A percentile compares a stretch with the other conserved stretches of the same genome.
phyloP scores from a whole-genome alignment of 495 filamentous ascomycete genomes.

The Aspergillus mulundensis region DNA sequence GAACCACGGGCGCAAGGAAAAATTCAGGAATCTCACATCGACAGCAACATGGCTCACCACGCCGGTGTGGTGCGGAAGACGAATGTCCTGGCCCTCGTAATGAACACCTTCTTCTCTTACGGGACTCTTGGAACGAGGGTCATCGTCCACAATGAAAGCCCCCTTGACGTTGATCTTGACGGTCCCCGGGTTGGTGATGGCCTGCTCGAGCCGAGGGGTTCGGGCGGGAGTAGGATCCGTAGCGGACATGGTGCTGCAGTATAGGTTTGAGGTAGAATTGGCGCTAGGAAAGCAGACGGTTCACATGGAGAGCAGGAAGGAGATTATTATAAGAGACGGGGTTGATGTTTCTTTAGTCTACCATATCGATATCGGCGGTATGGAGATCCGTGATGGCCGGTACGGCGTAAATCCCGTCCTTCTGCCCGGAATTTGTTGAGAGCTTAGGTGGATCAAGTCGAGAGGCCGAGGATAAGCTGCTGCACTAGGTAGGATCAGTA shows the following conservation, averaged over 20 bases:
- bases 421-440: constrained; percentile 34
- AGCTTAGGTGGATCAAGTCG: constrained; percentile 24
- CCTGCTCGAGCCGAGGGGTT: constrained; percentile 51
- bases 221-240: constrained; percentile 21
- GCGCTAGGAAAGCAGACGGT: not conserved
- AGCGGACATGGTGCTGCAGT: constrained; percentile 18
- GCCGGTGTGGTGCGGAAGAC: constrained; percentile 89
- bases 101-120: constrained; percentile 55
- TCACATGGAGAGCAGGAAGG: constrained; percentile 1
- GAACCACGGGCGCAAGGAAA: constrained; percentile 22
- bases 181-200: constrained; percentile 76
- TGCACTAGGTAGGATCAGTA: too few relatives aligned
- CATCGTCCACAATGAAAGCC: constrained; percentile 91
- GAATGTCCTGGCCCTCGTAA: constrained; percentile 84
- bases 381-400: constrained; percentile 37
- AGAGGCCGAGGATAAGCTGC: constrained; percentile 16
- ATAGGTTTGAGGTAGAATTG: constrained; percentile 2
- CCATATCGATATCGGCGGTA: constrained; percentile 21
- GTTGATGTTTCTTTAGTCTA: constrained; percentile 9
- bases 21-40: constrained; percentile 62
- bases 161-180: constrained; percentile 93
- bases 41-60: constrained; percentile 94
- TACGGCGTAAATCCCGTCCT: constrained; percentile 48
- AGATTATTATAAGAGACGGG: constrained; percentile 2
- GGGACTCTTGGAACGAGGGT: constrained; percentile 50